phyloP scores from a whole-genome alignment of 106 monocot genomes.

The Platanthera guangdongensis region DNA sequence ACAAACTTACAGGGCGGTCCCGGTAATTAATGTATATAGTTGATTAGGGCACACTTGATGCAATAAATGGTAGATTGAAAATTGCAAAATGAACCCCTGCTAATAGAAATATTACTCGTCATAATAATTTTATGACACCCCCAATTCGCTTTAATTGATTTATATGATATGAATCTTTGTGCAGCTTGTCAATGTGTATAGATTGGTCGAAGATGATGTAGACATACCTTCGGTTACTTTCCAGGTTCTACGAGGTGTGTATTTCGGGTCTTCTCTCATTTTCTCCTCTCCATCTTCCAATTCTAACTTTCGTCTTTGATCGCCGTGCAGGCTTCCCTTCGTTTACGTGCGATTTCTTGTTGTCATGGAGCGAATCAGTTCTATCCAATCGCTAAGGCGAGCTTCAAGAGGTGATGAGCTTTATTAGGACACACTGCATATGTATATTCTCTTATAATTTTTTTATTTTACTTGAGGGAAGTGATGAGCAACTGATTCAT shows the following conservation, averaged over 20 bases:
- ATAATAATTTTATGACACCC: too few relatives aligned
- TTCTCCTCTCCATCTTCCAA: not conserved
- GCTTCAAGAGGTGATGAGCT: not conserved
- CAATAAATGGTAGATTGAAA: too few relatives aligned
- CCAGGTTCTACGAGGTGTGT: conserved; percentile 66
- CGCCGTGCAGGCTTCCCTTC: conserved; percentile 58
- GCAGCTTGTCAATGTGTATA: conserved; percentile 85
- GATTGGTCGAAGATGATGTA: conserved; percentile 78
- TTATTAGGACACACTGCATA: not conserved
- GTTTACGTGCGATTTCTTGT: conserved; percentile 74
- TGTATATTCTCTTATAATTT: not conserved
- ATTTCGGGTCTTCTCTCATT: not conserved
- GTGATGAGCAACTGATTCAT: not conserved
- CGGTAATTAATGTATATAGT: too few relatives aligned
- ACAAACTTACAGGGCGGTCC: too few relatives aligned
- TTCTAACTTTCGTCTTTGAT: not conserved
- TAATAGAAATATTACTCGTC: too few relatives aligned
- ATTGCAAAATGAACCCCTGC: too few relatives aligned
- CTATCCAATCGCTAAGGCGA: conserved; percentile 47
- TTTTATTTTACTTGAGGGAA: not conserved
- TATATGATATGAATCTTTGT: not conserved
- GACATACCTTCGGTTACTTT: conserved; percentile 74
- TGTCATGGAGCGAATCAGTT: conserved; percentile 85
- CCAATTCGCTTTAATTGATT: not conserved
- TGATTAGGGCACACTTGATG: too few relatives aligned